phyloP scores from a whole-genome alignment of 345 rosid species.

The Reutealis trisperma region DNA sequence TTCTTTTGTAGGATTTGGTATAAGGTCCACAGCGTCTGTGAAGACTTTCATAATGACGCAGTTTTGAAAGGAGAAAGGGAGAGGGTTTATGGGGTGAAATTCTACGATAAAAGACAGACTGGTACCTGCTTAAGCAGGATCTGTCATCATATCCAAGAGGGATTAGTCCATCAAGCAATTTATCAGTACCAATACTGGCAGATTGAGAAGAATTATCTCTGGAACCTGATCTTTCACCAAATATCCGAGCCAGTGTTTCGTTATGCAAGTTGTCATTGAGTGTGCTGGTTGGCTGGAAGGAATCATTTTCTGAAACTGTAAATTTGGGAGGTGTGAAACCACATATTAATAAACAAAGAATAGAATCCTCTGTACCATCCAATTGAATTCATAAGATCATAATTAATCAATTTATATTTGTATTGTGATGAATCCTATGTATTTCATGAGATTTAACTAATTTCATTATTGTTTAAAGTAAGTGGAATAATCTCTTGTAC shows the following conservation, averaged over 20 bases:
- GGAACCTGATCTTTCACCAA: neutral
- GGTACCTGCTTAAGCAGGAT: constrained; percentile 28
- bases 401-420: neutral
- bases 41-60: constrained; percentile 24
- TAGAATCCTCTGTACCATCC: neutral
- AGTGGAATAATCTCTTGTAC: neutral
- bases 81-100: constrained; percentile 24
- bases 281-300: neutral
- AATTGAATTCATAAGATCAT: neutral
- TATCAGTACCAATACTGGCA: neutral
- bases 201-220: neutral
- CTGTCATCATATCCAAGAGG: constrained; percentile 21
- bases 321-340: neutral
- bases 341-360: neutral
- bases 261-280: neutral
- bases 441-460: neutral
- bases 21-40: constrained; percentile 29
- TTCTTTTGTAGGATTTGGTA: constrained; percentile 12
- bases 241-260: neutral
- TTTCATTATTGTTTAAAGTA: neutral
- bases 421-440: neutral
- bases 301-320: neutral
- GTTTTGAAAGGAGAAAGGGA: constrained; percentile 16
- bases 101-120: constrained; percentile 13
- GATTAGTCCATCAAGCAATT: constrained; percentile 17